Base-by-base conservation (phyloP, 129 eudicot genomes). In the Chrysanthemum makinoi region DNA sequence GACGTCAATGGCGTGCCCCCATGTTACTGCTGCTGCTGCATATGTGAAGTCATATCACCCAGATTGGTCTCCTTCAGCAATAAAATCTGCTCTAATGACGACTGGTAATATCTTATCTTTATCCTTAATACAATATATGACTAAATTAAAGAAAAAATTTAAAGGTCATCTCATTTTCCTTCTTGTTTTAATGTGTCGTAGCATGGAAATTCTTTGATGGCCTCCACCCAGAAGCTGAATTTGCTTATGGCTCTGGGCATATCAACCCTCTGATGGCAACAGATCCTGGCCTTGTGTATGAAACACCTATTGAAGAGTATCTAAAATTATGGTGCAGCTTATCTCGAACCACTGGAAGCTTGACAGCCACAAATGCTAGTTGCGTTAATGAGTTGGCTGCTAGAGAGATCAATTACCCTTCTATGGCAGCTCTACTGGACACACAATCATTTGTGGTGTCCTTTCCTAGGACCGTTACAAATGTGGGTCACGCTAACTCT, bases 241-340 rank as follows among this genome's bases (percentile, higher is more conserved):
- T 85, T 56, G 75, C 84, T 2, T 82, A 79, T 56, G 90, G 84
- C 6, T 46, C 84, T 0, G 89, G 89, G n/a, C 86, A 81, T 7
- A 39, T 82, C 30, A 63, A 82, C 72, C 82, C 90, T n/a, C 19
- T 72, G 28, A 79, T 72, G 12, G 90, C 90, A 2, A 26, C 26
- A 63, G 16, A 79, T 69, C 82, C 84, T 0, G 87, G 84, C 17
- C 87, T 85, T 13, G 72, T 85, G 10, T 85, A 82, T 33, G 86
- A 79, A 20, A 79, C 86, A 0, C 5, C 52, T 5, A 19, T 2
- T 2, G 17, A 65, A 3, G 68, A 64, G 46, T 19, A 52, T 49
- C 11, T 59, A 0, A 60, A 11, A n/a, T 14, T 44, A 24, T 72
- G 76, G 61, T 68, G 28, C 52, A 66, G 15, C 9, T 50, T 10